A percentile compares a stretch with the other conserved stretches of the same genome.
Conservation (phyloP, 805 yeast genomes). For the Priceomyces castillae region DNA sequence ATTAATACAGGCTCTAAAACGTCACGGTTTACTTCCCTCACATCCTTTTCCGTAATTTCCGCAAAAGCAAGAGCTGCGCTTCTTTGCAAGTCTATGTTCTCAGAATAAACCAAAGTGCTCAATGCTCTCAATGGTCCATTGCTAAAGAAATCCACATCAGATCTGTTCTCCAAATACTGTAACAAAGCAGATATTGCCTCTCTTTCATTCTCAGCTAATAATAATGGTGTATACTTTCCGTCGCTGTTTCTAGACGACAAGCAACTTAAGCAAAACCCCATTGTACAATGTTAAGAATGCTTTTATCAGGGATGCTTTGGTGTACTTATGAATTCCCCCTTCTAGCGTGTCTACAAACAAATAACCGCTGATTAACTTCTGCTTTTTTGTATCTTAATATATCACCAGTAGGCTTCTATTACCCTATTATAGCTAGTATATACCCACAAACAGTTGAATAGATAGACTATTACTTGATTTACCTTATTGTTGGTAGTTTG, state of each 20-base stretch:
- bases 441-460: neutral
- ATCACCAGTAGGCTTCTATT: neutral
- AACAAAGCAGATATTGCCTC: constrained; percentile 91
- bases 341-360: neutral
- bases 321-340: neutral
- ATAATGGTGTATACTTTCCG: constrained; percentile 68
- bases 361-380: neutral
- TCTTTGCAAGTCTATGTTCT: constrained; percentile 90
- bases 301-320: neutral
- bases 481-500: neutral
- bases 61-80: constrained; percentile 98
- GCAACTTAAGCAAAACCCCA: constrained; percentile 47
- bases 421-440: neutral
- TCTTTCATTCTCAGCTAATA: constrained; percentile 89
- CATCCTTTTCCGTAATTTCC: constrained; percentile 95
- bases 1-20: constrained; percentile 92
- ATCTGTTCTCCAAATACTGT: constrained; percentile 82
- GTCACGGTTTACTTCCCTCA: constrained; percentile 83
- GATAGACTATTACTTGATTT: neutral
- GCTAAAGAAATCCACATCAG: constrained; percentile 85
- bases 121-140: constrained; percentile 86
- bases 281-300: constrained; percentile 9
- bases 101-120: constrained; percentile 90
- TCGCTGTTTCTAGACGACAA: constrained; percentile 45
- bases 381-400: neutral